Percentiles rank a stretch among this genome's conserved stretches.
These are phyloP conservation scores for Hypoxylon sp. DNA, from an alignment of 2,329 filamentous ascomycete genomes.

Conservation along the genomic window DNA sequence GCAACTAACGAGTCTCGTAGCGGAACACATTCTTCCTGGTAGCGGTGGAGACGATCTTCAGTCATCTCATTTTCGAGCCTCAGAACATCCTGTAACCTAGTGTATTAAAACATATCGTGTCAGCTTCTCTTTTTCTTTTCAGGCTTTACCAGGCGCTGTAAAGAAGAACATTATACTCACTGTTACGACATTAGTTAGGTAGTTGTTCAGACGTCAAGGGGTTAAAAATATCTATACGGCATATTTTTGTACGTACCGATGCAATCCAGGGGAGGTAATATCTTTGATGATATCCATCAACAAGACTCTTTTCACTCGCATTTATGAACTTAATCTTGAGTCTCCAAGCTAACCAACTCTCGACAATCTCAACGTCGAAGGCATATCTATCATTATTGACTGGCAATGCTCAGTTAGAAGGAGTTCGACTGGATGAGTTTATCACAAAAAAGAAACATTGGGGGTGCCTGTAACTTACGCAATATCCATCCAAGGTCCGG, in stretches of 20 bases:
- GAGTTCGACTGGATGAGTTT: neutral
- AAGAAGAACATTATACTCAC: neutral
- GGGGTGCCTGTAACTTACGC: neutral
- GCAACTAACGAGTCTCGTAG: neutral
- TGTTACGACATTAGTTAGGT: neutral
- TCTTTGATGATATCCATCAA: neutral
- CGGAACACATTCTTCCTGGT: neutral
- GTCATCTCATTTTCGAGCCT: neutral
- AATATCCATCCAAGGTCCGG: neutral
- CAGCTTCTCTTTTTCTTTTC: neutral
- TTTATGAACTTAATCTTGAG: neutral
- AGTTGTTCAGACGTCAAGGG: neutral
- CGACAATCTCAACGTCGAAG: slow-evolving; percentile 11
- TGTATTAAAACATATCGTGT: neutral
- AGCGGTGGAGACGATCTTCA: neutral
- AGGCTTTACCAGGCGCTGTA: neutral
- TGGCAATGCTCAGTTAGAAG: neutral
- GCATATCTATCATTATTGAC: neutral
- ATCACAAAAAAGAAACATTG: too few species aligned
- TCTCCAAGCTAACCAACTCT: slow-evolving; percentile 12
- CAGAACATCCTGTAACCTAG: neutral
- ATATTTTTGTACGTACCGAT: neutral
- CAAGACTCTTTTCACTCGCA: neutral
- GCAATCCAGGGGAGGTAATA: neutral
- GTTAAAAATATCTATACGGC: neutral